Percentiles rank a stretch among this genome's conserved stretches.
These are phyloP conservation scores for Digitaria exilis DNA, from an alignment of 202 grass and related monocot species.

Conservation along the genomic window DNA sequence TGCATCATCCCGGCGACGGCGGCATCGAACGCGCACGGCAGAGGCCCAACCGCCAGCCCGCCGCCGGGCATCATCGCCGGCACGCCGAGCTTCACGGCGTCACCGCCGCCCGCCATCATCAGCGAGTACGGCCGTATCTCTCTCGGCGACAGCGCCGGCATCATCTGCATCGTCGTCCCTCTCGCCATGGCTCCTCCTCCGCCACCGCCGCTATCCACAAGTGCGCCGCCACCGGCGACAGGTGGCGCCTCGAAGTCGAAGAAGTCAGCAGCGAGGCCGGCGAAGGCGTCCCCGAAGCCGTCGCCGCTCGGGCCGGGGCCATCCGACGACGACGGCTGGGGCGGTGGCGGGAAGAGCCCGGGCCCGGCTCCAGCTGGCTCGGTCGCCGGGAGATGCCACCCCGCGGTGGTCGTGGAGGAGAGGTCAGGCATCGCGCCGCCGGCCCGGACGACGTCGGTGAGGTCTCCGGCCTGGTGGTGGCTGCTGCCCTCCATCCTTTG, in stretches of 20 bases:
- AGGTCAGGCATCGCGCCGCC: constrained; percentile 40
- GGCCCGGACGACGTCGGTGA: constrained; percentile 67
- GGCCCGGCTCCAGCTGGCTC: constrained; percentile 18
- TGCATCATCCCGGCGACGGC: constrained; percentile 46
- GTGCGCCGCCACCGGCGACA: neutral
- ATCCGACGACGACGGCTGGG: constrained; percentile 40
- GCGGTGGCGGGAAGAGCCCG: constrained; percentile 38
- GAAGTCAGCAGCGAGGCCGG: constrained; percentile 57
- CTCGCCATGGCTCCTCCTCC: constrained; percentile 15
- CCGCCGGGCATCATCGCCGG: constrained; percentile 40
- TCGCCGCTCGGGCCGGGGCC: constrained; percentile 7
- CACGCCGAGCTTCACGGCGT: constrained; percentile 29
- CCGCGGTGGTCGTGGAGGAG: constrained; percentile 36
- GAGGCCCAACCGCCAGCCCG: constrained; percentile 10
- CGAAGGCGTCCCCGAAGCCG: constrained; percentile 64
- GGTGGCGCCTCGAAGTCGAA: constrained; percentile 43
- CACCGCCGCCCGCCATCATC: constrained; percentile 37
- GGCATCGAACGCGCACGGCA: constrained; percentile 42
- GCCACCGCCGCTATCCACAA: constrained; percentile 26
- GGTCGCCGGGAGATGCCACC: constrained; percentile 39
- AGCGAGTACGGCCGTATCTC: constrained; percentile 46
- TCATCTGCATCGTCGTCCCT: constrained; percentile 38
- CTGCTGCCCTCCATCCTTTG: constrained; percentile 62
- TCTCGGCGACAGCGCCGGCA: constrained; percentile 39
- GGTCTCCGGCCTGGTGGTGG: constrained; percentile 65